A percentile compares a stretch with the other conserved stretches of the same genome.
Evolutionary conservation across 495 filamentous ascomycete species (phyloP).

Genomic region (Clohesyomyces aquaticus): DNA sequence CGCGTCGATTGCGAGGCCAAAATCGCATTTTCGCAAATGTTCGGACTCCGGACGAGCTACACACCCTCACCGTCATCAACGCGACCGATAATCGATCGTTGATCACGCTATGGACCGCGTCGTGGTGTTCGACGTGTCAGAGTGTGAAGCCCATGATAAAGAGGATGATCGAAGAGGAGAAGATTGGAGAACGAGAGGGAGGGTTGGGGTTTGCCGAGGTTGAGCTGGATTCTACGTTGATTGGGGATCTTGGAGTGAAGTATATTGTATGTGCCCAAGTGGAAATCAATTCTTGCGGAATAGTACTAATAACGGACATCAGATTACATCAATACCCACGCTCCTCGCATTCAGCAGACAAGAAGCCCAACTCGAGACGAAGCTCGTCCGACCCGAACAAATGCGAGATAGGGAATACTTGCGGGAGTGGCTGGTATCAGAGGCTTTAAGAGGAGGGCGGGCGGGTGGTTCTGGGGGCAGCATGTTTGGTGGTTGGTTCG

Average conservation of each 20-base stretch:
- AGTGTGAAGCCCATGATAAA: constrained; percentile 58
- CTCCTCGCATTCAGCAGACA: constrained; percentile 66
- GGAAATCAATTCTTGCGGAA: neutral
- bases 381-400: constrained; percentile 56
- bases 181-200: constrained; percentile 62
- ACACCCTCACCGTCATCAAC: constrained; percentile 62
- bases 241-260: constrained; percentile 57
- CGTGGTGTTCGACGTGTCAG: constrained; percentile 65
- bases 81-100: constrained; percentile 62
- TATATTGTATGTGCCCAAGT: constrained; percentile 52
- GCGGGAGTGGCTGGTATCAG: constrained; percentile 63
- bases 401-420: constrained; percentile 60
- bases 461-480: constrained; percentile 51
- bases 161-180: constrained; percentile 56
- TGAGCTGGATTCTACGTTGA: constrained; percentile 64
- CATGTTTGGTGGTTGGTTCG: constrained; percentile 41
- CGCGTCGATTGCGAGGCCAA: constrained; percentile 20
- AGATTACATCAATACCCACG: constrained; percentile 68
- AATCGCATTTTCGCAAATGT: constrained; percentile 44
- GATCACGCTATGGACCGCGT: constrained; percentile 71
- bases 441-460: constrained; percentile 56
- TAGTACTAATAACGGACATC: constrained; percentile 4
- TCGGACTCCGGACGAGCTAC: constrained; percentile 62
- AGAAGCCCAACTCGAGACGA: constrained; percentile 60
- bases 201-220: constrained; percentile 65